phyloP scores from a whole-genome alignment of 345 rosid genomes.

The Fremontodendron californicum region DNA sequence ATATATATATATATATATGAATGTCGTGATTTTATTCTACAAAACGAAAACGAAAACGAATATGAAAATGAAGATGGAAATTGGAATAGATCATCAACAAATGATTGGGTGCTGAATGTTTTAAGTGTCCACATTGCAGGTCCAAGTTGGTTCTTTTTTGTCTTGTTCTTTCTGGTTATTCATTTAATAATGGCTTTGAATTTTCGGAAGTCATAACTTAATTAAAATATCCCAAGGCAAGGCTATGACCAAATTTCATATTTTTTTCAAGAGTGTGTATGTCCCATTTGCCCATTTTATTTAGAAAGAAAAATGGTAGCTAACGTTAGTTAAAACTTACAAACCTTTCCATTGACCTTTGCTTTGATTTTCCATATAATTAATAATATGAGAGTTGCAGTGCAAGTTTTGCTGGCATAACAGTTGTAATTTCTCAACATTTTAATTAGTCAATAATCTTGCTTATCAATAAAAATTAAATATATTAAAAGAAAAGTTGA shows the following conservation, averaged over 20 bases:
- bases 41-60: too few species aligned
- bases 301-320: background rate
- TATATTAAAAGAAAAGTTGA: background rate
- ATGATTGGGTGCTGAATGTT: too few species aligned
- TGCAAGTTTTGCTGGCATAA: background rate
- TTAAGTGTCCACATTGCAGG: background rate
- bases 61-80: too few species aligned
- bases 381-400: background rate
- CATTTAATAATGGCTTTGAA: background rate
- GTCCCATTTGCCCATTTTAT: background rate
- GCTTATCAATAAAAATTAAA: background rate
- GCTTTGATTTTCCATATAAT: background rate
- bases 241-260: too few species aligned
- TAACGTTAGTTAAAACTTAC: background rate
- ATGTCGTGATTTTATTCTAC: too few species aligned
- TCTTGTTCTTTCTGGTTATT: background rate
- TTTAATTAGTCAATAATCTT: background rate
- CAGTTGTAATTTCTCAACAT: background rate
- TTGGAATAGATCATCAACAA: too few species aligned
- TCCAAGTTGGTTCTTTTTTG: background rate
- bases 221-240: too few species aligned
- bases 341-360: background rate
- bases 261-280: background rate
- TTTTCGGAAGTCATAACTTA: too few species aligned
- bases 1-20: too few species aligned